These are phyloP conservation scores for Dendrobium nobile DNA, from an alignment of 106 monocot genomes.

Conservation along the genomic window DNA sequence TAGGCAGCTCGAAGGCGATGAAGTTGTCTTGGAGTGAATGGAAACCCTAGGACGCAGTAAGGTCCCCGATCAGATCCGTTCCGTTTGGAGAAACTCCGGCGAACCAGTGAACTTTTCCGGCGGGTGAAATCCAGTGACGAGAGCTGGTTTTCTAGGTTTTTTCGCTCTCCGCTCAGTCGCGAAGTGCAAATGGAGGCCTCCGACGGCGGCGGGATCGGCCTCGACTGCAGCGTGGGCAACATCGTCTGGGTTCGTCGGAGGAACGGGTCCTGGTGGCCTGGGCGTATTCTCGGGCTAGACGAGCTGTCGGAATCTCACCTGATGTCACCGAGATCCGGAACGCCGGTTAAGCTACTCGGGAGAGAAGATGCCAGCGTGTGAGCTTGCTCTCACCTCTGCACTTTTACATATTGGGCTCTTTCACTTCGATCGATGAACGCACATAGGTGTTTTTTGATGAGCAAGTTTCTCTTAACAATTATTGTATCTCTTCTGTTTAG, in stretches of 20 bases:
- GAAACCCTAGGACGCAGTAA: constrained; percentile 17
- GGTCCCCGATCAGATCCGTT: constrained; percentile 15
- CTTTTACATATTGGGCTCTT: not conserved
- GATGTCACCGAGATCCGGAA: constrained; percentile 93
- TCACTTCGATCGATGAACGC: not conserved
- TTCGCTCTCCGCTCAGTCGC: not conserved
- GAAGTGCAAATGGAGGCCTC: constrained; percentile 21
- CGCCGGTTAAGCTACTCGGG: constrained; percentile 91
- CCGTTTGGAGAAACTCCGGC: not conserved
- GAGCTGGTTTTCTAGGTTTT: not conserved
- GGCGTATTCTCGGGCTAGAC: constrained; percentile 80
- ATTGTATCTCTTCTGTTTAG: not conserved
- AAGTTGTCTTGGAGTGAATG: constrained; percentile 20
- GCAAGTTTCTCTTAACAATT: not conserved
- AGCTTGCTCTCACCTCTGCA: constrained; percentile 26
- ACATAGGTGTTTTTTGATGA: not conserved
- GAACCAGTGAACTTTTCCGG: constrained; percentile 17
- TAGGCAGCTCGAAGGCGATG: not conserved
- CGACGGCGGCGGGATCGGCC: constrained; percentile 20
- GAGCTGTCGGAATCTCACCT: constrained; percentile 82
- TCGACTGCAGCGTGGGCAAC: constrained; percentile 46
- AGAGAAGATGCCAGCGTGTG: constrained; percentile 97
- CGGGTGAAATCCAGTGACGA: constrained; percentile 14
- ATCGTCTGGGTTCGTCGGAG: constrained; percentile 90
- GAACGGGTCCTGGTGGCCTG: constrained; percentile 98